Base-by-base conservation (phyloP, 768 basidiomycete species). In the Vararia minispora region DNA sequence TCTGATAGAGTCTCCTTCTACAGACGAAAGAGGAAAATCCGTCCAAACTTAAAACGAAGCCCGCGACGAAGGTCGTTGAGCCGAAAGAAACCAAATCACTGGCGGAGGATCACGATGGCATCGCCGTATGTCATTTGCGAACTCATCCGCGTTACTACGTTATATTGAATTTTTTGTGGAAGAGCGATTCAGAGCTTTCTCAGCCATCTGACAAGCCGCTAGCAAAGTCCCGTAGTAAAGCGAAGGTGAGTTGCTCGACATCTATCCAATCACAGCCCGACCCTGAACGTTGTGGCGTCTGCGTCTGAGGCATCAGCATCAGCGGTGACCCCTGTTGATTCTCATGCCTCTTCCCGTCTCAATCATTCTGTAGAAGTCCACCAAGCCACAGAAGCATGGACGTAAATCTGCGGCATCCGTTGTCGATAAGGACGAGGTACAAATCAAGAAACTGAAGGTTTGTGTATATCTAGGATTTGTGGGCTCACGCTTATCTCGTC, bases 361-460 rank as follows among this genome's bases (percentile, higher is more conserved):
- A 26, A 34, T 29, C 28, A 22, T 21, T 28, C 22, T 13, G 41
- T 49, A 40, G 17, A 22, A 14, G 47, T 52, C 41, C 53, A 56
- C 47, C 52, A 53, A 49, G 58, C 56, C 37, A 65, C 65, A 43
- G 41, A 56, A 39, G 49, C 56, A 39, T 34, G 54, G 35, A 37
- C 61, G 37, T 58, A 61, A 54, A 35, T 46, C 44, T 24, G 28
- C 48, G 5, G 28, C 41, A 1, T 49, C 59, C 24, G 49, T 46
- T 3, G 41, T 60, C 32, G 61, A 61, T 3, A 79, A 78, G 52
- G 77, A 83, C 29, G 86, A 87, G 45, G 80, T 78, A 52, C 74
- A 67, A 1, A 74, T 88, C 44, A 84, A 81, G 52, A 71, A 66
- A 31, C 64, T 87, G 13, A 89, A 89, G 69, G 85, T 76, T 49